Conservation (phyloP, 768 basidiomycete species). For the Sarcodon sp. region DNA sequence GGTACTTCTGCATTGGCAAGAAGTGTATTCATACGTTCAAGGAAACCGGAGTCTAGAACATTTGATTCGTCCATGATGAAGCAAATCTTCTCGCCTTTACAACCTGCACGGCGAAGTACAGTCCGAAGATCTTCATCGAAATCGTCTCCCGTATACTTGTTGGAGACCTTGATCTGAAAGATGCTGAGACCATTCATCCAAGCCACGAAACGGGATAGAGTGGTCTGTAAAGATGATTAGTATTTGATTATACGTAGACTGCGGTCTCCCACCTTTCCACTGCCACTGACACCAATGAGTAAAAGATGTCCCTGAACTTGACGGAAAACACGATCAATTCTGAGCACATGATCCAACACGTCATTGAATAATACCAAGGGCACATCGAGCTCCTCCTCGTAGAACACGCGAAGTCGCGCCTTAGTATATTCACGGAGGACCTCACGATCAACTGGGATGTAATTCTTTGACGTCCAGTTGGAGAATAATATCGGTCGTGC, state of each 20-base stretch:
- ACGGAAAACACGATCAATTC: slow-evolving; percentile 97
- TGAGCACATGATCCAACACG: slow-evolving; percentile 92
- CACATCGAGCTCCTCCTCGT: slow-evolving; percentile 97
- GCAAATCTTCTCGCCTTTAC: slow-evolving; percentile 98
- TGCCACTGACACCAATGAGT: slow-evolving; percentile 95
- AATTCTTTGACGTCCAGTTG: slow-evolving; percentile 97
- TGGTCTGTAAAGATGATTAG: slow-evolving; percentile 49
- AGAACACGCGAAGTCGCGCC: slow-evolving; percentile 93
- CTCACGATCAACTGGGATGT: slow-evolving; percentile 91
- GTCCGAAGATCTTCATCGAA: slow-evolving; percentile 96
- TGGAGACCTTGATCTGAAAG: slow-evolving; percentile 99
- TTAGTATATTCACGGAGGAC: slow-evolving; percentile 91
- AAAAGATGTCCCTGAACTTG: slow-evolving; percentile 95
- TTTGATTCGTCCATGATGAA: slow-evolving; percentile 99
- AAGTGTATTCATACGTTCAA: slow-evolving; percentile 99
- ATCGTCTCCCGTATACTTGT: slow-evolving; percentile 97
- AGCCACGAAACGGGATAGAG: slow-evolving; percentile 93
- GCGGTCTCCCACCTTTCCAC: slow-evolving; percentile 69
- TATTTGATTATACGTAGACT: not conserved
- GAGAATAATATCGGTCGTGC: slow-evolving; percentile 89
- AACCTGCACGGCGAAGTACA: slow-evolving; percentile 89
- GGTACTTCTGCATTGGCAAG: slow-evolving; percentile 99
- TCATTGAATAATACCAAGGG: slow-evolving; percentile 98
- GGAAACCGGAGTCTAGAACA: slow-evolving; percentile 95
- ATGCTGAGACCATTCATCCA: slow-evolving; percentile 99